A percentile compares a stretch with the other conserved stretches of the same genome.
Conservation (phyloP, 106 monocot species). For the Platanthera zijinensis region DNA sequence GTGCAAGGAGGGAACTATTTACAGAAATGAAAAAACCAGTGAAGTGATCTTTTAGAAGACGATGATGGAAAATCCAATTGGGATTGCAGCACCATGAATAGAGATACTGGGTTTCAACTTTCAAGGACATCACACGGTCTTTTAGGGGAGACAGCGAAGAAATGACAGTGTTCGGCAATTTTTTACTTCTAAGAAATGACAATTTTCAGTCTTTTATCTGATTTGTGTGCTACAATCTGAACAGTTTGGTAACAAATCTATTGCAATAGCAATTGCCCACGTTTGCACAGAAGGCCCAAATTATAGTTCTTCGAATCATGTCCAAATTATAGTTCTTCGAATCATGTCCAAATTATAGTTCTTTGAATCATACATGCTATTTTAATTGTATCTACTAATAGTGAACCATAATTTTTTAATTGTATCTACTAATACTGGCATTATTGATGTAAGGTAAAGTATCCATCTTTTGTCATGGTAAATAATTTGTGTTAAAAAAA, state of each 20-base stretch:
- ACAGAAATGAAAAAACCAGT: constrained; percentile 51
- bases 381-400: no score
- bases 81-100: constrained; percentile 42
- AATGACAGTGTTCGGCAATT: constrained; percentile 21
- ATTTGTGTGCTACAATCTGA: not conserved
- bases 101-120: constrained; percentile 38
- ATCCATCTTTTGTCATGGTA: no score
- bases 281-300: no score
- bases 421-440: no score
- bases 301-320: no score
- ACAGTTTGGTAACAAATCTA: not conserved
- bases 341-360: no score
- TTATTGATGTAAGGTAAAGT: no score
- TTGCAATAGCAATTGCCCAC: no score
- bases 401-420: no score
- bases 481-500: no score
- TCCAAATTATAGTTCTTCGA: no score
- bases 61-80: constrained; percentile 49
- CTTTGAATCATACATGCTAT: no score
- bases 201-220: not conserved
- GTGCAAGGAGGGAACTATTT: not conserved
- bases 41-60: constrained; percentile 53
- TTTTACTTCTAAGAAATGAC: not conserved
- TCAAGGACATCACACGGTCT: constrained; percentile 44
- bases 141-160: constrained; percentile 58